Evolutionary conservation across 1,284 basidiomycete genomes (phyloP), one percentile per base, ranked within the genome.

Genomic region (Moesziomyces sp.): DNA sequence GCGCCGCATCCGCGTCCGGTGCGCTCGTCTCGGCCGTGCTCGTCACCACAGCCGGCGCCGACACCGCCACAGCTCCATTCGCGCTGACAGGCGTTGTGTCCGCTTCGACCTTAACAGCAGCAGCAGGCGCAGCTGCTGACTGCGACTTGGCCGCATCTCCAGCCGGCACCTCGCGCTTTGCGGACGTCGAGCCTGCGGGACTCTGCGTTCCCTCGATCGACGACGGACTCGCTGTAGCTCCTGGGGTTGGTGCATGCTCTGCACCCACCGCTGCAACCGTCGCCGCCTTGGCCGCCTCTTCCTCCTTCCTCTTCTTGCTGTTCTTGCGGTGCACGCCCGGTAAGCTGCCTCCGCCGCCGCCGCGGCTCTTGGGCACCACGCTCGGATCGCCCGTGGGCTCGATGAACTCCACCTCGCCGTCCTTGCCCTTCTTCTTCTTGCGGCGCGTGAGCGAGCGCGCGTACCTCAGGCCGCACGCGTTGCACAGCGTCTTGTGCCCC

Each of bases 401-500:
- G 46, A 79, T 67, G 52, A 69, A 74, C 30, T 73, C 71, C 5
- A 78, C 64, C 28, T 70, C 46, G 46, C 77, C 75, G 46, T 79
- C 73, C 50, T 80, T 76, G 64, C 72, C 61, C 49, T 77, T 72
- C 60, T 76, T 77, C 60, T 79, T 81, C 58, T 71, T 73, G 19
- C 65, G 63, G 3, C 79, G 73, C 4, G 75, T 66, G 21, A 81
- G 60, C 9, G 80, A 80, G 24, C 82, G 78, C 6, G 80, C 74
- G 48, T 81, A 84, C 19, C 83, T 76, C 18, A 84, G 66, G 3
- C 82, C 82, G 47, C 82, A 84, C 0, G 82, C 82, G 33, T 84
- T 84, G 71, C 82, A 83, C 4, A 82, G 69, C 33, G 78, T 81
- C 62, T 84, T 84, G 63, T 79, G 75, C 6, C 82, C 82, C 4